These are phyloP conservation scores for Mrakia blollopis DNA, from an alignment of 768 basidiomycete species.

Conservation along the genomic window DNA sequence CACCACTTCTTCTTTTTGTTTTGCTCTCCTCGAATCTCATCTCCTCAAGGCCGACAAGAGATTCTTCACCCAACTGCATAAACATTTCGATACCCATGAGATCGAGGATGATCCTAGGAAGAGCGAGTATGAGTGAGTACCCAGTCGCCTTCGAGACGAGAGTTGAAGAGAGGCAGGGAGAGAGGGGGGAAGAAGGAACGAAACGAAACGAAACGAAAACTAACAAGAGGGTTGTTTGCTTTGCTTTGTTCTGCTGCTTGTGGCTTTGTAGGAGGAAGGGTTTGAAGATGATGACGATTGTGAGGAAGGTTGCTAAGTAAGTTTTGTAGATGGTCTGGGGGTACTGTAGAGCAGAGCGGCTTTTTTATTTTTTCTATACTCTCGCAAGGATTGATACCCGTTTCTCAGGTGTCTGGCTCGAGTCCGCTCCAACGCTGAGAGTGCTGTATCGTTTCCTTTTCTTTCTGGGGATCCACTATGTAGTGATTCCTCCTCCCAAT, in stretches of 20 bases:
- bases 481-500: too few relatives aligned
- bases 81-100: slow-evolving; percentile 67
- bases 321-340: background rate
- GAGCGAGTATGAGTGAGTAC: slow-evolving; percentile 9
- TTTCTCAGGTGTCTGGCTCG: too few relatives aligned
- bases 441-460: too few relatives aligned
- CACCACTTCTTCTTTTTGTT: slow-evolving; percentile 14
- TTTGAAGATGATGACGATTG: background rate
- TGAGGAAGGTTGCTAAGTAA: background rate
- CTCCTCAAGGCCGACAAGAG: slow-evolving; percentile 83
- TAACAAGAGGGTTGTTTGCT: too few relatives aligned
- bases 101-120: slow-evolving; percentile 44
- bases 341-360: too few relatives aligned
- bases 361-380: too few relatives aligned
- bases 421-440: too few relatives aligned
- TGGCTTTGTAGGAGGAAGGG: background rate
- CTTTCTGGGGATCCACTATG: too few relatives aligned
- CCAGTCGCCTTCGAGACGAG: background rate
- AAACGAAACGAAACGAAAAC: too few relatives aligned
- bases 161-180: too few relatives aligned
- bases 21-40: too few relatives aligned
- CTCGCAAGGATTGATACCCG: too few relatives aligned
- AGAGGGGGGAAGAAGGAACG: background rate
- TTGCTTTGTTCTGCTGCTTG: background rate
- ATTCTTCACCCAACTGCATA: slow-evolving; percentile 74